phyloP scores from a whole-genome alignment of 164 flowering plant genomes.

The Macadamia integrifolia region DNA sequence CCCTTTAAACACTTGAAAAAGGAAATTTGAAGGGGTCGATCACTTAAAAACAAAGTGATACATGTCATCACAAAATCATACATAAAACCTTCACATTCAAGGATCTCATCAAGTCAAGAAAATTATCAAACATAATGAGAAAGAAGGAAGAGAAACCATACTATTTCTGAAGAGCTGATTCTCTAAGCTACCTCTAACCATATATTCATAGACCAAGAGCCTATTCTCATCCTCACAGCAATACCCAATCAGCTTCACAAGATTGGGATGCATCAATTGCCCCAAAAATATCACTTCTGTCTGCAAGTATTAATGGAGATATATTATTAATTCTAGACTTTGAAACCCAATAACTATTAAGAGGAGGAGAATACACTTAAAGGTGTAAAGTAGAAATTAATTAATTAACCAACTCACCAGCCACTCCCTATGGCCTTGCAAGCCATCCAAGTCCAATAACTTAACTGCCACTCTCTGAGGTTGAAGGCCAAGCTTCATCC shows the following conservation, averaged over 20 bases:
- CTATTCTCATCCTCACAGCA: conserved; percentile 81
- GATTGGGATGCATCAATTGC: conserved; percentile 73
- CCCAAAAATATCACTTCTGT: conserved; percentile 83
- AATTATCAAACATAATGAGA: conserved; percentile 15
- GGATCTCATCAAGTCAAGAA: background rate
- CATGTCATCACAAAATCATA: too few relatives aligned
- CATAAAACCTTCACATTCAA: too few relatives aligned
- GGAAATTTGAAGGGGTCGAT: too few relatives aligned
- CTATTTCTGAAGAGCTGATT: conserved; percentile 55
- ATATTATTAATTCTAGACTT: background rate
- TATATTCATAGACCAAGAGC: conserved; percentile 78
- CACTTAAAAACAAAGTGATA: too few relatives aligned
- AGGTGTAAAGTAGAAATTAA: background rate
- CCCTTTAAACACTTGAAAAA: too few relatives aligned
- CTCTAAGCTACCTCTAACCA: conserved; percentile 73
- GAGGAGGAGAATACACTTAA: too few relatives aligned
- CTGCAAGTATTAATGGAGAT: conserved; percentile 22
- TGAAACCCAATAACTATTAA: background rate
- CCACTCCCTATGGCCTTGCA: conserved; percentile 89
- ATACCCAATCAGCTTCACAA: conserved; percentile 86
- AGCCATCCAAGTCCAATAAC: conserved; percentile 66
- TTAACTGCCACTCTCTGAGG: conserved; percentile 79
- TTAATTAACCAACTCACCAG: conserved; percentile 45
- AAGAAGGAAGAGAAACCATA: too few relatives aligned
- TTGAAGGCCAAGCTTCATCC: conserved; percentile 46